A percentile compares a stretch with the other conserved stretches of the same genome.
phyloP scores from a whole-genome alignment of 495 filamentous ascomycete species.

The Staphylotrichum longicolle region DNA sequence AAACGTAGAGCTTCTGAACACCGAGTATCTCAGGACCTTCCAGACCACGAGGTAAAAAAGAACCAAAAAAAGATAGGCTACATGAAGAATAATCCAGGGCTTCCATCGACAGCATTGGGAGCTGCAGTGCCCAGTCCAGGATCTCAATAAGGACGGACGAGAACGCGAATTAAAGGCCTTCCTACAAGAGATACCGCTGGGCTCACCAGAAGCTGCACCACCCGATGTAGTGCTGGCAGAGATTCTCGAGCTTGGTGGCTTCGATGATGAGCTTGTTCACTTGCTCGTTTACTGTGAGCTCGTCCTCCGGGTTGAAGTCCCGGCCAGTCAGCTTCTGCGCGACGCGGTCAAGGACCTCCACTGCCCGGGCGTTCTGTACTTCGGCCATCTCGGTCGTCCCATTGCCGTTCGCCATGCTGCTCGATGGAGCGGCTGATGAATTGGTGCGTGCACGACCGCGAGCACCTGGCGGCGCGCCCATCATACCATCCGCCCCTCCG shows the following conservation, averaged over 20 bases:
- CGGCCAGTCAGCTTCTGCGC: constrained; percentile 87
- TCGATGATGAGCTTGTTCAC: constrained; percentile 92
- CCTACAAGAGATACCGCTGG: not conserved
- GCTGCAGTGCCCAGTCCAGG: too few relatives aligned
- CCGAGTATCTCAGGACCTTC: not conserved
- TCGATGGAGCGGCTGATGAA: constrained; percentile 38
- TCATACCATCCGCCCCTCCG: constrained; percentile 40
- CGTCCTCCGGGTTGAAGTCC: constrained; percentile 67
- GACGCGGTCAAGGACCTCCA: constrained; percentile 88
- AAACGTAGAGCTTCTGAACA: not conserved
- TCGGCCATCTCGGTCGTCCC: constrained; percentile 56
- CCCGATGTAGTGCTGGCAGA: constrained; percentile 98
- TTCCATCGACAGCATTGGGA: not conserved
- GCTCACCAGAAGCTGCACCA: constrained; percentile 89
- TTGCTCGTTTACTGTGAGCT: constrained; percentile 81
- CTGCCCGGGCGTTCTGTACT: constrained; percentile 85
- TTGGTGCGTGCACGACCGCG: constrained; percentile 56
- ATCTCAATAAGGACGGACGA: too few relatives aligned
- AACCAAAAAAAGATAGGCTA: not conserved
- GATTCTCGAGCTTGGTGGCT: constrained; percentile 93
- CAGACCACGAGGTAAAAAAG: not conserved
- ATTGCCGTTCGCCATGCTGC: constrained; percentile 40
- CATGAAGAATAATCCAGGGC: not conserved
- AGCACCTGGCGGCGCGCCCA: constrained; percentile 50
- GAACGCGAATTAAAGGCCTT: too few relatives aligned